These are phyloP conservation scores for Trametes polyzona DNA, from an alignment of 1,284 basidiomycete genomes.

Conservation along the genomic window DNA sequence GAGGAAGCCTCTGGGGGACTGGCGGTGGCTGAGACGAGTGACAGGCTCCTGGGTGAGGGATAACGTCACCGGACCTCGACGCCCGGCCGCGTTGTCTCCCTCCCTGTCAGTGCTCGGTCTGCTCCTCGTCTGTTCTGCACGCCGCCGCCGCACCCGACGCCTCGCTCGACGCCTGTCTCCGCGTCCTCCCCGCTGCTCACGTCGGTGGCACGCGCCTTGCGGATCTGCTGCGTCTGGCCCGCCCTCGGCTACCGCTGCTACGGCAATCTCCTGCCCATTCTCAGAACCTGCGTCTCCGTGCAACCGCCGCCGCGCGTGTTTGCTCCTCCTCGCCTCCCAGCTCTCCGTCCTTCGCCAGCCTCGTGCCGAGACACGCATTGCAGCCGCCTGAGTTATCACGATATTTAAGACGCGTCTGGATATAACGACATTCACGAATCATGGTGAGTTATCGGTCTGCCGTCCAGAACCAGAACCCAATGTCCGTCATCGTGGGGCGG, in stretches of 20 bases:
- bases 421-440: constrained; percentile 16
- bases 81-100: constrained; percentile 17
- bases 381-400: constrained; percentile 14
- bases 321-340: neutral
- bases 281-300: constrained; percentile 11
- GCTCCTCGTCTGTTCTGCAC: constrained; percentile 3
- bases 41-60: neutral
- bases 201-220: neutral
- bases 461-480: constrained; percentile 14
- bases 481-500: constrained; percentile 20
- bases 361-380: neutral
- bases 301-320: constrained; percentile 19
- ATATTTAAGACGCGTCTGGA: constrained; percentile 19
- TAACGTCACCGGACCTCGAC: constrained; percentile 23
- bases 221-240: constrained; percentile 7
- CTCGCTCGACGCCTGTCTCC: constrained; percentile 6
- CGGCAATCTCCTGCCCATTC: constrained; percentile 20
- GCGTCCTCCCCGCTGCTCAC: constrained; percentile 8
- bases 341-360: constrained; percentile 10
- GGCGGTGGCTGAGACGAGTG: neutral
- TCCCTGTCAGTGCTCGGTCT: constrained; percentile 4
- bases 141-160: constrained; percentile 6
- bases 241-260: constrained; percentile 4
- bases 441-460: constrained; percentile 26
- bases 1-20: neutral